phyloP scores from a whole-genome alignment of 163 green algal genomes.

The Scenedesmus sp. region DNA sequence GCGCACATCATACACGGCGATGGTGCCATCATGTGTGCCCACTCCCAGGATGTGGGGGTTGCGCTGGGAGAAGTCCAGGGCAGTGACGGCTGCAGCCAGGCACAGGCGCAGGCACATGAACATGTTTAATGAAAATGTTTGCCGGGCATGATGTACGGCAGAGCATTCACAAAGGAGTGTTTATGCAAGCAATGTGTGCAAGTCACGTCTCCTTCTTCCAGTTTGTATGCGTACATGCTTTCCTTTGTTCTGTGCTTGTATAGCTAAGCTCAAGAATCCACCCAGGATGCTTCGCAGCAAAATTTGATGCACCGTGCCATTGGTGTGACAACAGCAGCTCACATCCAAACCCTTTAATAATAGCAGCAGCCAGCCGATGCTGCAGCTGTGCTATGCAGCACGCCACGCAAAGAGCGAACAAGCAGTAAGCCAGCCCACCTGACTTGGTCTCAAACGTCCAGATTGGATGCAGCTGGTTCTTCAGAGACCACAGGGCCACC shows the following conservation, averaged over 20 bases:
- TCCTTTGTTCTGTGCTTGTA: no score
- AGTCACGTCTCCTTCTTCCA: no score
- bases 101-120: conserved; percentile 41
- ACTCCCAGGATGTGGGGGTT: conserved; percentile 85
- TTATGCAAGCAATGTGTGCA: no score
- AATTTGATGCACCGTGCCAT: no score
- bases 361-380: no score
- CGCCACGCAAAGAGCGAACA: not conserved
- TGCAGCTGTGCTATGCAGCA: not conserved
- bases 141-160: no score
- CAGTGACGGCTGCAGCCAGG: conserved; percentile 75
- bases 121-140: not conserved
- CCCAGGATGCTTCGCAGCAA: no score
- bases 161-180: no score
- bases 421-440: not conserved
- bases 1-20: conserved; percentile 87
- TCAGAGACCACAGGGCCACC: conserved; percentile 87
- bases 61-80: conserved; percentile 83
- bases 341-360: no score
- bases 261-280: no score
- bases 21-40: conserved; percentile 84
- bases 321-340: no score
- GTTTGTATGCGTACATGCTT: no score
- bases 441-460: conserved; percentile 72
- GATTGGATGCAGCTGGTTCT: conserved; percentile 82